A percentile compares a stretch with the other conserved stretches of the same genome.
Evolutionary conservation across 352 stramenopile species (phyloP).

Genomic region (Globisporangium orthogonon): DNA sequence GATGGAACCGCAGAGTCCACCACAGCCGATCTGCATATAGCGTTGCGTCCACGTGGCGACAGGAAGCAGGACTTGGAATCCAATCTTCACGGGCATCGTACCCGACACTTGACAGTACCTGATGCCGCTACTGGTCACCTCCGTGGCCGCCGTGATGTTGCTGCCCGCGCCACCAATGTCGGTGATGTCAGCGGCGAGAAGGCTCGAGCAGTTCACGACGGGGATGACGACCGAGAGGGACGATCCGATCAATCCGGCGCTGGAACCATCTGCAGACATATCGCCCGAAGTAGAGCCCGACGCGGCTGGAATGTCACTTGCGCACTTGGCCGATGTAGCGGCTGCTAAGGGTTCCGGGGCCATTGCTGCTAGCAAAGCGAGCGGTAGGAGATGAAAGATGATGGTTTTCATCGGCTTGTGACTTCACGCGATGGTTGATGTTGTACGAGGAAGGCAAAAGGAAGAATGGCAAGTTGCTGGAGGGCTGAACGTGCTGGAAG

Average conservation of each 20-base stretch:
- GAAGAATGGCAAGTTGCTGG: neutral
- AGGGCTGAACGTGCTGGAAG: neutral
- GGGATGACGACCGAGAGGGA: neutral
- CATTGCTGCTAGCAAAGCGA: neutral
- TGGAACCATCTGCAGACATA: neutral
- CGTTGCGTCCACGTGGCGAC: slow-evolving; percentile 31
- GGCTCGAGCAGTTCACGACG: neutral
- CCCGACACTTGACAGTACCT: neutral
- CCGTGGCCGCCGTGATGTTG: neutral
- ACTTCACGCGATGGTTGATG: neutral
- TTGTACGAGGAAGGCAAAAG: neutral
- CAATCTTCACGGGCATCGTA: slow-evolving; percentile 5
- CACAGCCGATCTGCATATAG: slow-evolving; percentile 34
- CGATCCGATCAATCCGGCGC: neutral
- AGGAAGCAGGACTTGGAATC: slow-evolving; percentile 25
- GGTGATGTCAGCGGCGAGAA: neutral
- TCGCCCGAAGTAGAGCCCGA: neutral
- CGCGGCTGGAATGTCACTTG: neutral
- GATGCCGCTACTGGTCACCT: neutral
- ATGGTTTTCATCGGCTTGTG: neutral
- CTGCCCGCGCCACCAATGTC: neutral
- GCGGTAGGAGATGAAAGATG: neutral
- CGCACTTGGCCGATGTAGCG: neutral
- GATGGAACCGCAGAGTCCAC: slow-evolving; percentile 29
- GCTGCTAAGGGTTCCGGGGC: too few relatives aligned